Evolutionary conservation across 1,139 yeast genomes (phyloP), one percentile per base, ranked within the genome.

Genomic region (Yamadazyma sp.): DNA sequence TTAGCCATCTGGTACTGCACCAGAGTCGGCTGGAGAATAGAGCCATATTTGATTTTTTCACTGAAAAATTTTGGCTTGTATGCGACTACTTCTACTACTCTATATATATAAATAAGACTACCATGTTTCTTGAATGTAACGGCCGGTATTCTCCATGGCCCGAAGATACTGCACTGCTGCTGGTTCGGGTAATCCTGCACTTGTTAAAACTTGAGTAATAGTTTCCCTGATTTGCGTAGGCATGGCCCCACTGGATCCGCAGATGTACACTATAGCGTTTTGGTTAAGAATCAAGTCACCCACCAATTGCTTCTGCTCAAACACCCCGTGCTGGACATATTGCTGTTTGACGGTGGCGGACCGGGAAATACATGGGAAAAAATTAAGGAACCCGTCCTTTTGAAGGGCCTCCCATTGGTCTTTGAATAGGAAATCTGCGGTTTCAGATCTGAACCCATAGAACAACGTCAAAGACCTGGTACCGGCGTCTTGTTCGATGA

Each of bases 221-320:
- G 97, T 90, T 15, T 85, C 61, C 44, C 95, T 69, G 1, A 92
- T 95, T 56, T 92, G 94, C 27, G 82, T 74, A 1, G 99, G 98
- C 98, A 92, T 94, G 46, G 80, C 78, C 0, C 98, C 98, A 25
- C 95, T 82, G 10, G 96, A 83, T 0, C 98, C 97, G 67, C 98
- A 90, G 2, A 92, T 70, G 56, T 83, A 89, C 5, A 89, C 62
- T 0, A 75, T 61, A 0, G 87, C 94, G 14, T 69, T 56, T 31
- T 74, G 53, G n/a, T 80, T 65, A 3, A 76, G 57, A 7, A 89
- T 57, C 37, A 82, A 57, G 7, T 78, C 71, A 1, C 73, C 77
- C 2, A 89, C 61, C 18, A 66, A 37, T 3, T 65, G 57, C 23
- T 70, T 67, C 34, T 81, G 59, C 20, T 65, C 62, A 64, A 76